phyloP scores from a whole-genome alignment of 202 grass and related monocot genomes.

The Schoenoplectus tabernaemontani region DNA sequence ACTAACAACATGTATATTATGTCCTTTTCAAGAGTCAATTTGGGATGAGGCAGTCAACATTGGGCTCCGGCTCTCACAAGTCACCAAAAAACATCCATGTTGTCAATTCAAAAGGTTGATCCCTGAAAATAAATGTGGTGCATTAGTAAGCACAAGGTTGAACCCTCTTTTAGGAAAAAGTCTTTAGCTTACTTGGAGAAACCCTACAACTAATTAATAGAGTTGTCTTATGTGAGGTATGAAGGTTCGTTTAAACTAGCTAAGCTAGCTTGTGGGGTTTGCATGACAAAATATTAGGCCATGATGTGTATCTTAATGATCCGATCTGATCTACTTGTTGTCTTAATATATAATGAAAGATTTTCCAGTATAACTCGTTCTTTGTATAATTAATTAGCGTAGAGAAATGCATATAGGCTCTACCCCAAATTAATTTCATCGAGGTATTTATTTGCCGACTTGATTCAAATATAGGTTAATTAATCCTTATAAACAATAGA shows the following conservation, averaged over 20 bases:
- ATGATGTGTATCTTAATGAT: too few species aligned
- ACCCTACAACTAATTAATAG: neutral
- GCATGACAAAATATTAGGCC: too few species aligned
- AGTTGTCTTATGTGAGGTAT: neutral
- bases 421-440: too few species aligned
- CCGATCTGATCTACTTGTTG: too few species aligned
- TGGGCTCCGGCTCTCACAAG: neutral
- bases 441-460: too few species aligned
- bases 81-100: neutral
- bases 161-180: neutral
- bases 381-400: too few species aligned
- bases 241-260: neutral
- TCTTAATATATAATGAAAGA: too few species aligned
- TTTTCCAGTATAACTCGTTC: too few species aligned
- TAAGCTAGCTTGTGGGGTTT: neutral
- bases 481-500: too few species aligned
- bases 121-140: neutral
- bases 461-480: too few species aligned
- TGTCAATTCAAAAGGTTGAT: neutral
- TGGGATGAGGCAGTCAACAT: neutral
- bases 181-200: neutral
- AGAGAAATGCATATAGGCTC: too few species aligned
- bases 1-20: neutral
- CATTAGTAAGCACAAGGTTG: neutral
- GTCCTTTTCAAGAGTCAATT: neutral